Conservation (phyloP, 2,329 filamentous ascomycete species). For the Lachnum nothofagi region DNA sequence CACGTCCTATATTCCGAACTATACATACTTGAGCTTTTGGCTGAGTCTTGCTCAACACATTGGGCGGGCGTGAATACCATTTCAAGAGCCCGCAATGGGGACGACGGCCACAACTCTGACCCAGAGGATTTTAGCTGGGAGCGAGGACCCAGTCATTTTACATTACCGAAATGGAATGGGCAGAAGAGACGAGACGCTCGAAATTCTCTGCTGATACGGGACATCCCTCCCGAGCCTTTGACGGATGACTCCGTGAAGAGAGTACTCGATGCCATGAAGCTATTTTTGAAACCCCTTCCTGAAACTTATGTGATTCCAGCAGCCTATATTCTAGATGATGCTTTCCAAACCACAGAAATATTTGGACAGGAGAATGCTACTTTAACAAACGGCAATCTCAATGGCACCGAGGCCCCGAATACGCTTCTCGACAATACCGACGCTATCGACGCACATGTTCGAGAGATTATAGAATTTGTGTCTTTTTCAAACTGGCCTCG, state of each 20-base stretch:
- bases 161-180: slow-evolving; percentile 4
- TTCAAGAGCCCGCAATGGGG: slow-evolving; percentile 6
- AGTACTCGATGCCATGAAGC: slow-evolving; percentile 51
- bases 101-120: slow-evolving; percentile 22
- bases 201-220: slow-evolving; percentile 22
- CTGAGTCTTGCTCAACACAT: slow-evolving; percentile 60
- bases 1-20: slow-evolving; percentile 61
- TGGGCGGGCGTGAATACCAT: slow-evolving; percentile 45
- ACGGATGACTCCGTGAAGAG: slow-evolving; percentile 49
- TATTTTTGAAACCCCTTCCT: slow-evolving; percentile 54
- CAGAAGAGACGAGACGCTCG: slow-evolving; percentile 25
- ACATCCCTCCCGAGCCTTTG: slow-evolving; percentile 34
- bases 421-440: slow-evolving; percentile 30
- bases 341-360: slow-evolving; percentile 23
- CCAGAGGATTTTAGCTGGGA: slow-evolving; percentile 22
- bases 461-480: slow-evolving; percentile 56
- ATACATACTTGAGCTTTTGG: slow-evolving; percentile 57
- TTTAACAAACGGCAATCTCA: slow-evolving; percentile 27
- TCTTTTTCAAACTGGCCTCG: slow-evolving; percentile 60
- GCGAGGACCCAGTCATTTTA: slow-evolving; percentile 8
- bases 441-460: slow-evolving; percentile 51
- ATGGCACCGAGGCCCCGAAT: slow-evolving; percentile 26
- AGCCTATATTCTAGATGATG: slow-evolving; percentile 53
- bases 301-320: slow-evolving; percentile 54
- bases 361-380: slow-evolving; percentile 29